phyloP scores from a whole-genome alignment of 306 rosid species.

The Citrullus colocynthis region DNA sequence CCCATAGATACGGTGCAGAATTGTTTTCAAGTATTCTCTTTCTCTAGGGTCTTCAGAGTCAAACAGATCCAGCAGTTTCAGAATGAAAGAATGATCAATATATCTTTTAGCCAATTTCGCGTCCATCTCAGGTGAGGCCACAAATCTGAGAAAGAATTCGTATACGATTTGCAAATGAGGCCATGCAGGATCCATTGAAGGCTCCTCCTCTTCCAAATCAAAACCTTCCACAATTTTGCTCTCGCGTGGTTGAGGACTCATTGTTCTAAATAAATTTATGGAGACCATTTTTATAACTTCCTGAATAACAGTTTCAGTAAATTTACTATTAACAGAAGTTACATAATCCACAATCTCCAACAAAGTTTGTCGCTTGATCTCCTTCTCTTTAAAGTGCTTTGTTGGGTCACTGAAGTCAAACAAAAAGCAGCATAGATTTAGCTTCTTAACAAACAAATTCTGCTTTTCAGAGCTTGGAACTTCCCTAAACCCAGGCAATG shows the following conservation, averaged over 20 bases:
- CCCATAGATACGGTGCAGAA: constrained; percentile 56
- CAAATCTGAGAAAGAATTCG: constrained; percentile 59
- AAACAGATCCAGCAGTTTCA: constrained; percentile 57
- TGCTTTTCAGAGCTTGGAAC: constrained; percentile 63
- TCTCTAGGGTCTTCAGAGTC: constrained; percentile 73
- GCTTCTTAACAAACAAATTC: constrained; percentile 44
- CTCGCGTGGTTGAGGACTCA: constrained; percentile 63
- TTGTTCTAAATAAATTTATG: constrained; percentile 50
- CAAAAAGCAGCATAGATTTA: constrained; percentile 48
- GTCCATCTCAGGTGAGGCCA: constrained; percentile 64
- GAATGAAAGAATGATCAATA: constrained; percentile 50
- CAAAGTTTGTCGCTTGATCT: constrained; percentile 55
- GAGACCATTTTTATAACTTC: constrained; percentile 61
- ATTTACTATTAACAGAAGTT: constrained; percentile 48
- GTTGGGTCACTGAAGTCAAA: constrained; percentile 69
- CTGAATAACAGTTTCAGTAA: constrained; percentile 48
- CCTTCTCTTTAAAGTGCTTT: constrained; percentile 58
- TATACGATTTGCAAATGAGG: constrained; percentile 74
- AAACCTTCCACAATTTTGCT: constrained; percentile 42
- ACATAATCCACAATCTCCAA: constrained; percentile 61
- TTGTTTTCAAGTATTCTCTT: constrained; percentile 57
- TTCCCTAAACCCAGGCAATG: constrained; percentile 54
- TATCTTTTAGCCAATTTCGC: constrained; percentile 62
- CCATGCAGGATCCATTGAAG: constrained; percentile 77
- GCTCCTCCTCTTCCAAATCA: constrained; percentile 83